Evolutionary conservation across 331 rosid genomes (phyloP), one percentile per base, ranked within the genome.

Genomic region (Acacia concinna): DNA sequence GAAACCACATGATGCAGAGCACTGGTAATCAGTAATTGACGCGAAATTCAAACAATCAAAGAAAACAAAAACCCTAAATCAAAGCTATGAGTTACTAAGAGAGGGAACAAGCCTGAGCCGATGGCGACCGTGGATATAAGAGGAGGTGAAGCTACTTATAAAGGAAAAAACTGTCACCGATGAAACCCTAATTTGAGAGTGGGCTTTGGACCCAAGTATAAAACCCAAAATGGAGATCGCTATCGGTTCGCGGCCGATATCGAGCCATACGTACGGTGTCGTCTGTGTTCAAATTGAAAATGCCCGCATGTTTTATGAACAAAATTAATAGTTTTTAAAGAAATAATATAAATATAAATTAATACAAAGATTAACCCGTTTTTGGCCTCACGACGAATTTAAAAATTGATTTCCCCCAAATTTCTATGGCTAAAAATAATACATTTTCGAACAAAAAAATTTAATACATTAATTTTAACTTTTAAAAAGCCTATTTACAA

Each of bases 1-100:
- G 63, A 80, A 52, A 84, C 63, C 84, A 76, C 54, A 40, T 21
- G 0, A 17, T 9, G 15, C 20, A 34, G 69, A 67, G 84, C 84
- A 74, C 63, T 8, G 78, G 88, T 85, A 85, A 85, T 85, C 88
- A 81, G 85, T 74, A 69, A 27, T 60, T 67, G 78, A 86, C 82
- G 86, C 86, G 13, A 43, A 14, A 43, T 40, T 23, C 56, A 69
- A 13, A 69, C 37, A 41, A 51, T 32, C 31, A 31, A 7, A 17
- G 6, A 18, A 6, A 46, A 1, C 43, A 11, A 14, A 1, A 69
- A 37, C 8, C 31, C 68, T 3, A 68, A 52, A 44, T 8, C 66
- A 14, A 54, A 40, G 6, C 51, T 0, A 57, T 11, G 2, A 4
- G 17, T 0, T 43, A 4, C 18, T 15, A 17, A 2, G 27, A 54